Evolutionary conservation across 495 filamentous ascomycete genomes (phyloP), one percentile per base, ranked within the genome.

Genomic region (Trypethelium eluteriae): DNA sequence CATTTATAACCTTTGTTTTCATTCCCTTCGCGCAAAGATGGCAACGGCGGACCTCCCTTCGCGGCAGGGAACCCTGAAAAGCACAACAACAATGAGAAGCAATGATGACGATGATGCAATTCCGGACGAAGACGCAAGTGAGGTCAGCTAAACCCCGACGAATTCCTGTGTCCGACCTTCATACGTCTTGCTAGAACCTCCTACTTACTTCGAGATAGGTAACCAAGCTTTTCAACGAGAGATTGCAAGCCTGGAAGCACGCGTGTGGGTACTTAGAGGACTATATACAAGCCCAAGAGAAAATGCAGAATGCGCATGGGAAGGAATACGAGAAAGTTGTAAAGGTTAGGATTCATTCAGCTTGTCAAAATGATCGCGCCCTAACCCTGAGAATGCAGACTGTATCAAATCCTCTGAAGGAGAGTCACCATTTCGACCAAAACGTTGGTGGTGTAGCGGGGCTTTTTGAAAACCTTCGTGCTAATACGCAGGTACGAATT

Each of bases 271-370:
- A 96, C 74, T 78, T 98, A 38, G 92, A 97, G 76, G 89, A 93
- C 62, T 98, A 97, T 74, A 83, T 98, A 68, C 76, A 79, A 47
- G 85, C 87, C 11, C 90, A 89, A 34, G 91, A 96, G 74, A 96
- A 92, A 80, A 79, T 90, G 47, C 85, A 96, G 69, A 90, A 86
- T 76, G 83, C 84, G 14, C 86, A 96, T 68, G 86, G 90, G 38
- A 98, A 97, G 81, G 94, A 98, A 74, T 94, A 96, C 71, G 92
- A 97, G 82, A 93, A 89, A 77, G 86, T 96, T 36, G 76, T 97
- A 70, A 98, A 97, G 86, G 89, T 91, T 63, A 36, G 77, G 32
- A 14, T 59, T 12, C 3, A 2, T 14, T 38, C 14, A 4, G n/a
- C 2, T 34, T 10, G 32, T 36, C 14, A 7, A 36, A 36, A 6